phyloP scores from a whole-genome alignment of 306 rosid species.

The Acacia crassicarpa region DNA sequence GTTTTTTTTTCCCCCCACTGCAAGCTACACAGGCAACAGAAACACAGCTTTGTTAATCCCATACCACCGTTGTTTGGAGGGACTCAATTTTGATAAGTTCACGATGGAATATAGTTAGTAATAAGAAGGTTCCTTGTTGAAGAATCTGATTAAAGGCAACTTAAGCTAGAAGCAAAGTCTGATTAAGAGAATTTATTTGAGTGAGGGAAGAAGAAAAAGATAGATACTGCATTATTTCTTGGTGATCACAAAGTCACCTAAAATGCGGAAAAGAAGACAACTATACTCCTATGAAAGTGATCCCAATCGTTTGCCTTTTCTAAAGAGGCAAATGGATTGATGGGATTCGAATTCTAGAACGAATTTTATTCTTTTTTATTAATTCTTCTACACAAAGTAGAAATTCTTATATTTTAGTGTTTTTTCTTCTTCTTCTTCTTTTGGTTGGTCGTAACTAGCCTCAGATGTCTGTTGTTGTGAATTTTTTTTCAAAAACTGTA shows the following conservation, averaged over 20 bases:
- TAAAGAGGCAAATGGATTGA: neutral
- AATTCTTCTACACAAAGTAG: neutral
- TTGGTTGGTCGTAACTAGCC: no score
- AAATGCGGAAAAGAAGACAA: neutral
- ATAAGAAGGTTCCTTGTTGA: neutral
- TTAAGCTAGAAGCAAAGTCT: neutral
- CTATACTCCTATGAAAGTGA: neutral
- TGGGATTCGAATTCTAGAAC: neutral
- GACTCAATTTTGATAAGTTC: neutral
- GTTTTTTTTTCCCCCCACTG: constrained; percentile 9
- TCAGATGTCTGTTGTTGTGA: neutral
- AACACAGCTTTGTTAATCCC: neutral
- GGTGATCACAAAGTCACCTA: neutral
- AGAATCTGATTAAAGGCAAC: neutral
- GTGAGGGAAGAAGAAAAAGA: neutral
- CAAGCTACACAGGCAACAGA: constrained; percentile 20
- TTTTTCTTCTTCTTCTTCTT: neutral
- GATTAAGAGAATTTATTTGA: neutral
- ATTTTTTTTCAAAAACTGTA: neutral
- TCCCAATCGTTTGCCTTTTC: constrained; percentile 6
- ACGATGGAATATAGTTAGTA: neutral
- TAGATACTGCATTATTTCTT: neutral
- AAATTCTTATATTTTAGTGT: neutral
- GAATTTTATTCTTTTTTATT: neutral
- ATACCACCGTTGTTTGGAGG: neutral